These are phyloP conservation scores for Ichthyophthirius multifiliis DNA, from an alignment of 169 alveolate genomes.

Conservation along the genomic window DNA sequence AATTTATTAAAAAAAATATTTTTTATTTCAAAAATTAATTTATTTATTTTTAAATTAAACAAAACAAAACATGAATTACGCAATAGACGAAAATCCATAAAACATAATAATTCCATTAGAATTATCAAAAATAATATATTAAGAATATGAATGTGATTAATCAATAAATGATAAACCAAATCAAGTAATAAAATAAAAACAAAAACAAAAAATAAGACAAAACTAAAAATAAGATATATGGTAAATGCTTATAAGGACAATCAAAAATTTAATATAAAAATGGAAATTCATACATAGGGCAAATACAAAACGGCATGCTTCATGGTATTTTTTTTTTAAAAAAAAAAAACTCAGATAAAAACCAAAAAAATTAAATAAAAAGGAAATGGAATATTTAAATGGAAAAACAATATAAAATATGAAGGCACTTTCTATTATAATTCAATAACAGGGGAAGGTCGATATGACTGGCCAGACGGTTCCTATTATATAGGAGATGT, in stretches of 20 bases:
- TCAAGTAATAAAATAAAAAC: too few species aligned
- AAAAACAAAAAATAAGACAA: too few species aligned
- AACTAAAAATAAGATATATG: constrained; percentile 34
- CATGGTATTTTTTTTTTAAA: constrained; percentile 53
- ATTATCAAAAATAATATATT: too few species aligned
- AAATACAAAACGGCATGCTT: constrained; percentile 58
- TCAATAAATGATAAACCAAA: too few species aligned
- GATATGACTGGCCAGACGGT: constrained; percentile 55
- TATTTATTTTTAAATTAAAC: too few species aligned
- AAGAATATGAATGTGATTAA: too few species aligned
- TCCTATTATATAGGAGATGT: constrained; percentile 46
- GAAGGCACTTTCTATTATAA: constrained; percentile 37
- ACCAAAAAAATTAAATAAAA: background rate
- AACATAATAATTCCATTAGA: too few species aligned
- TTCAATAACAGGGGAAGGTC: constrained; percentile 47
- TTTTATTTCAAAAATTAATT: too few species aligned
- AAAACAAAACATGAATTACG: too few species aligned
- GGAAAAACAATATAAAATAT: constrained; percentile 47
- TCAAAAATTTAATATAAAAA: constrained; percentile 68
- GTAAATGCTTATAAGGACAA: constrained; percentile 69
- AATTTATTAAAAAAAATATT: too few species aligned
- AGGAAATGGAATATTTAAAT: constrained; percentile 43
- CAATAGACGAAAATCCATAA: too few species aligned
- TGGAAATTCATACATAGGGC: constrained; percentile 73
- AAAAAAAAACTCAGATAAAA: background rate